phyloP scores from a whole-genome alignment of 2,329 filamentous ascomycete species.

The Epichloe gansuensis region DNA sequence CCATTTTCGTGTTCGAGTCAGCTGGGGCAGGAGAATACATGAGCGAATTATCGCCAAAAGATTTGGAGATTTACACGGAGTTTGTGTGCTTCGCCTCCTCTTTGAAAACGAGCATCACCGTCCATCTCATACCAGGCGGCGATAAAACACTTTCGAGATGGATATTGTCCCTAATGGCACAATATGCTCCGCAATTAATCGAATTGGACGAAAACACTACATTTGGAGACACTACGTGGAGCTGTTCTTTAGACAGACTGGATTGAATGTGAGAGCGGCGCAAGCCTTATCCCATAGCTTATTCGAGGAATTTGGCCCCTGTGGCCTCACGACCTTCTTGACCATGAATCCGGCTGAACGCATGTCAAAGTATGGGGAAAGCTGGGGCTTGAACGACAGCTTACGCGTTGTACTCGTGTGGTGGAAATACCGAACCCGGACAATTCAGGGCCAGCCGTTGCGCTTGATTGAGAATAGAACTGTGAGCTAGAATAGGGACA shows the following conservation, averaged over 20 bases:
- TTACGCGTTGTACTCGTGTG: constrained; percentile 5
- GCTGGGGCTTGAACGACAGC: constrained; percentile 15
- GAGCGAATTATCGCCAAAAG: constrained; percentile 25
- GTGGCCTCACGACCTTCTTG: constrained; percentile 21
- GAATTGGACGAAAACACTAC: constrained; percentile 23
- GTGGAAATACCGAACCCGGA: not conserved
- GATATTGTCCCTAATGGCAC: constrained; percentile 40
- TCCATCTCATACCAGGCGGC: constrained; percentile 38
- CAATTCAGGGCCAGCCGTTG: not conserved
- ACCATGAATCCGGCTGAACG: constrained; percentile 17
- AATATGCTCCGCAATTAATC: constrained; percentile 21
- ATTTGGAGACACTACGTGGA: constrained; percentile 29
- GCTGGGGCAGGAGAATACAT: constrained; percentile 30
- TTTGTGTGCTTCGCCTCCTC: constrained; percentile 37
- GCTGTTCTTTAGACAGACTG: constrained; percentile 21
- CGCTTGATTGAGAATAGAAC: not conserved
- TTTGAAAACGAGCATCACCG: constrained; percentile 25
- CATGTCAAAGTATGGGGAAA: constrained; percentile 13
- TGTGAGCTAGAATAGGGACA: not conserved
- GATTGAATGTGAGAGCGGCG: constrained; percentile 25
- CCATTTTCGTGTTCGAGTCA: constrained; percentile 54
- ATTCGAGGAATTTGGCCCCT: constrained; percentile 12
- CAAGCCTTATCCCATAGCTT: constrained; percentile 20
- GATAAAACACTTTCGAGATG: constrained; percentile 39
- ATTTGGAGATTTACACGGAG: constrained; percentile 33